Conservation (phyloP, 257 asterid species). For the Nicotiana noctiflora region DNA sequence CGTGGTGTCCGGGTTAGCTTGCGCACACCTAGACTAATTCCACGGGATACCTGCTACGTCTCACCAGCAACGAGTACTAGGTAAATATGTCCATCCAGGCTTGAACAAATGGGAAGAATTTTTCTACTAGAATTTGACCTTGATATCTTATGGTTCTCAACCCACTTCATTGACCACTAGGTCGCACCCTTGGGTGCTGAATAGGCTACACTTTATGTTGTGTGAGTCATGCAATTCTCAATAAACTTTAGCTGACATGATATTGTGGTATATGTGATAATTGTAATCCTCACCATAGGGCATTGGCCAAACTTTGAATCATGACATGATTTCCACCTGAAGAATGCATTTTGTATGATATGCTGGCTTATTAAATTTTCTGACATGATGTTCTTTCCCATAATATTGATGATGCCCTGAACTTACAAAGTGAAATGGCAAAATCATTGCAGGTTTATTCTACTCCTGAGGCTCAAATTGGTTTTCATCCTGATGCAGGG, state of each 20-base stretch:
- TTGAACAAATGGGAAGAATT: no score
- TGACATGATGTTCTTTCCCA: neutral
- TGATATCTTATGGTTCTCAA: no score
- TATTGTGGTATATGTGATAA: neutral
- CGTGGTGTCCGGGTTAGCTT: no score
- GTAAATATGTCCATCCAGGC: no score
- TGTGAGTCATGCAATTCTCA: neutral
- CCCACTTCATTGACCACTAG: no score
- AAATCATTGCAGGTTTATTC: conserved; percentile 54
- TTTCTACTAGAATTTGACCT: no score
- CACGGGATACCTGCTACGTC: no score
- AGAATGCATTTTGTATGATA: neutral
- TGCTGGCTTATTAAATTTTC: neutral
- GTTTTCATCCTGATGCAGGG: conserved; percentile 98
- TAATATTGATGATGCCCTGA: neutral
- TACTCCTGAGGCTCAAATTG: conserved; percentile 83
- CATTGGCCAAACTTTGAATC: neutral
- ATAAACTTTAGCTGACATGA: neutral
- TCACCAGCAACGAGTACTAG: no score
- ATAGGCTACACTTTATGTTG: neutral
- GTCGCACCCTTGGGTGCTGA: no score
- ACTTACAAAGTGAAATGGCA: conserved; percentile 4
- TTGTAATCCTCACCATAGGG: neutral
- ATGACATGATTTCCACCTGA: neutral
- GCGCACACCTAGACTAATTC: no score